Evolutionary conservation across 805 yeast genomes (phyloP), one percentile per base, ranked within the genome.

Genomic region (Ogataea henricii): DNA sequence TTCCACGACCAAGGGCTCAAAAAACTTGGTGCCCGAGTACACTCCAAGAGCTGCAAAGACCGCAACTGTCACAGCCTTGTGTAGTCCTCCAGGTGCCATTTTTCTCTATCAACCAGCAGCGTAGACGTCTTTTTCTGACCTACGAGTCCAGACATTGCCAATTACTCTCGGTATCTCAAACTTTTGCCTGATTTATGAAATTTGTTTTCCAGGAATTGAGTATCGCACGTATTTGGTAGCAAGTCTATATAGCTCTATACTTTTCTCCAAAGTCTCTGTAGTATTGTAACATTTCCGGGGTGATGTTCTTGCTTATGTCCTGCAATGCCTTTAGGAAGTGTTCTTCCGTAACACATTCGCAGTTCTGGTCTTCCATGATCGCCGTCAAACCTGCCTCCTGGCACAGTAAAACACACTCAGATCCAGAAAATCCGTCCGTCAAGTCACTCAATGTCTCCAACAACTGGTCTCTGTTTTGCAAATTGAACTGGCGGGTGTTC

Each of bases 381-480:
- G 98, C 97, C n/a, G 87, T 81, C 10, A 94, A 69, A 2, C 99
- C 99, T 0, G 98, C 97, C 66, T 92, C 97, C 65, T 91, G 98
- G 58, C 97, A 89, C 17, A 92, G 65, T 17, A 90, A 74, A 0
- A 91, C 96, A 32, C 94, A 88, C 66, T 94, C 99, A 0, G 98
- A 97, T 30, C 99, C 99, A 0, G 97, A 90, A 60, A 96, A 90
- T 0, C 99, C 98, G 0, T 86, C 92, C 0, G 97, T 87, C 5
- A 69, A 59, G 1, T 57, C 65, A 0, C 96, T 90, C 9, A 89
- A 67, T 8, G 64, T 68, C 1, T 70, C 70, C 20, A 88, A 64
- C 14, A 64, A 43, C 1, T 27, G 25, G 18, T 77, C 77, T 2
- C 78, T 79, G 16, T 72, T 54, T 1, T 52, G 71, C 13, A 87